A percentile compares a stretch with the other conserved stretches of the same genome.
Conservation (phyloP, 345 rosid species). For the sweet orange (Citrus sinensis) region DVS_A1.0 CM039163.1:29377001-29377500, state of each 20-base stretch:
- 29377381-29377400: too few relatives aligned
- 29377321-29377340: background rate
- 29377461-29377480: background rate
- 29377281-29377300: too few relatives aligned
- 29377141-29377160: too few relatives aligned
- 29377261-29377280: background rate
- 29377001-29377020: background rate
- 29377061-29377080: too few relatives aligned
- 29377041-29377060: too few relatives aligned
- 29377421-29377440: background rate
- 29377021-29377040: fast-evolving
- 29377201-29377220: too few relatives aligned
- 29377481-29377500: background rate
- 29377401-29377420: background rate
- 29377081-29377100: too few relatives aligned
- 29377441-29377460: background rate
- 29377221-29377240: too few relatives aligned
- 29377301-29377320: background rate
- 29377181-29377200: too few relatives aligned
- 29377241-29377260: background rate
- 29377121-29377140: too few relatives aligned
- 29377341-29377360: slow-evolving; percentile 5
- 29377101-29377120: too few relatives aligned
- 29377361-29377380: slow-evolving; percentile 17
- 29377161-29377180: too few relatives aligned